Evolutionary conservation across 306 rosid genomes (phyloP).

Genomic region (Senna siamea): DNA sequence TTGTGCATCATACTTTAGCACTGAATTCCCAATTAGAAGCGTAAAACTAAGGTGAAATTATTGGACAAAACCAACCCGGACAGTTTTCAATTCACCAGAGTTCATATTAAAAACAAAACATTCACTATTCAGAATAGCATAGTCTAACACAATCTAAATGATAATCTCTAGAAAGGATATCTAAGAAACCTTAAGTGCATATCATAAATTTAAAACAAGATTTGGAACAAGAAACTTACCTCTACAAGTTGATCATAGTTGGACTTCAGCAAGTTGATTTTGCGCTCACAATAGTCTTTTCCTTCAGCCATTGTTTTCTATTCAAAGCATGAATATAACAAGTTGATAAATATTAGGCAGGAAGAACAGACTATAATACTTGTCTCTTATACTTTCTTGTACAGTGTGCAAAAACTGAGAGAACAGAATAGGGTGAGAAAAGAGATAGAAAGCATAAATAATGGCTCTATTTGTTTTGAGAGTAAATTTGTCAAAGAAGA

Average conservation of each 20-base stretch:
- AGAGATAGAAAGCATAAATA: neutral
- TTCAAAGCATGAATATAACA: neutral
- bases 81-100: neutral
- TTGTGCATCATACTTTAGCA: neutral
- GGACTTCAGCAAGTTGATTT: slow-evolving; percentile 83
- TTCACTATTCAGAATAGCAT: neutral
- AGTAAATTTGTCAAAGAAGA: neutral
- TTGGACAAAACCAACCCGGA: neutral
- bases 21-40: neutral
- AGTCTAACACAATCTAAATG: neutral
- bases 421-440: neutral
- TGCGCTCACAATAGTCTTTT: slow-evolving; percentile 86
- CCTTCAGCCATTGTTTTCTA: slow-evolving; percentile 91
- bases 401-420: neutral
- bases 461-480: neutral
- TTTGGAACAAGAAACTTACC: slow-evolving; percentile 44
- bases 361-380: neutral
- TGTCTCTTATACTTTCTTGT: neutral
- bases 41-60: neutral
- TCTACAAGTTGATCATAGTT: slow-evolving; percentile 95
- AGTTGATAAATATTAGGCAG: neutral
- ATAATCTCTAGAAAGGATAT: neutral
- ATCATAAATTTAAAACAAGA: slow-evolving; percentile 10
- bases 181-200: neutral
- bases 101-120: neutral